Conservation (phyloP, 176 grass and related monocot species). For the Urochloa ruziziensis region DNA sequence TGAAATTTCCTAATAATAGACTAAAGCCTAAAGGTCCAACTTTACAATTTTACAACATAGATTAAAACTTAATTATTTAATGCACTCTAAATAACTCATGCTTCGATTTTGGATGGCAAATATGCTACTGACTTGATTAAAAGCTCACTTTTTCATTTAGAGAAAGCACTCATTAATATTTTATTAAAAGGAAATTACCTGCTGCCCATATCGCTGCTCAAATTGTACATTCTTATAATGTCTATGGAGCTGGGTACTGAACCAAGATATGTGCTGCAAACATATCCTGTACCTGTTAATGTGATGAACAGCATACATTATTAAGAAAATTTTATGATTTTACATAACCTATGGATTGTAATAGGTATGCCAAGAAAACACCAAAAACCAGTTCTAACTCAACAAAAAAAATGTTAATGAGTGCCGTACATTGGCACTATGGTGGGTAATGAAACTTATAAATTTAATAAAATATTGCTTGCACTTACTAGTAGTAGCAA, state of each 20-base stretch:
- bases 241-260: slow-evolving; percentile 59
- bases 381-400: not conserved
- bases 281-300: slow-evolving; percentile 91
- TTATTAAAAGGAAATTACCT: slow-evolving; percentile 75
- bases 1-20: not conserved
- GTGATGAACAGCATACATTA: slow-evolving; percentile 22
- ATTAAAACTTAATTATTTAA: not conserved
- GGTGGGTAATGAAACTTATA: not conserved
- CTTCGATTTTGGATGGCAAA: not conserved
- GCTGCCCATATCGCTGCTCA: slow-evolving; percentile 53
- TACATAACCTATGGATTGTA: slow-evolving; percentile 22
- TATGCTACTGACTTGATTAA: not conserved
- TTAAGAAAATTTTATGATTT: not conserved
- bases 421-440: not conserved
- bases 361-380: not conserved
- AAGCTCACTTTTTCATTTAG: not conserved
- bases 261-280: slow-evolving; percentile 87
- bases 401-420: not conserved
- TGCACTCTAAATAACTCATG: not conserved
- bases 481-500: slow-evolving; percentile 7
- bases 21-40: not conserved
- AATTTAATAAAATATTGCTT: not conserved
- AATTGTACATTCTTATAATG: slow-evolving; percentile 92
- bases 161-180: too few relatives aligned
- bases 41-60: not conserved